Evolutionary conservation across 805 yeast species (phyloP), one percentile per base, ranked within the genome.

Genomic region (Lipomyces mesembrius): DNA sequence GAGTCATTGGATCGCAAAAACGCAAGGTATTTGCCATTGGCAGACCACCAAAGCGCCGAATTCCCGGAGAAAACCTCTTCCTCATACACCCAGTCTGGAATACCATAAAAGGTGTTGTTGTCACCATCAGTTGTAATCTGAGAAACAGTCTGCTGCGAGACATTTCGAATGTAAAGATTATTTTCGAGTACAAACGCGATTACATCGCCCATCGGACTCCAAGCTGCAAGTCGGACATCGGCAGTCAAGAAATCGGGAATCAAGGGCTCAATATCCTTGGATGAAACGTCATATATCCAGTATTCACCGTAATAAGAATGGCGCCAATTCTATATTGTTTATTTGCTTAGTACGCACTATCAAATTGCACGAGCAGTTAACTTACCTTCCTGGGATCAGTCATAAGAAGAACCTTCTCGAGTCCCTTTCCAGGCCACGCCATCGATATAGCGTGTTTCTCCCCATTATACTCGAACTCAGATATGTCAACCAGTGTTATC

Each of bases 51-150:
- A 59, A 91, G 71, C 0, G 93, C 91, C 27, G 83, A 78, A 72
- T 88, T 92, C 29, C 85, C 83, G 46, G 85, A 86, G 62, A 90
- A 83, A 0, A 92, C 95, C 77, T 92, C 97, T 72, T 92, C 97
- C 75, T 92, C 97, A 72, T 92, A 92, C 7, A 91, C 96, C 97
- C 97, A 92, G 75, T 92, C 97, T 0, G 97, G 96, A 68, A 88
- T 88, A 1, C 97, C 97, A 75, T 92, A 89, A 78, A 92, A 91
- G 7, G 91, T 81, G 1, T 81, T 83, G 20, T 66, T 60, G 43
- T 87, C 87, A 17, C 97, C 97, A 74, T 90, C 95, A 53, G 68
- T 67, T 0, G 97, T 90, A 14, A 90, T 78, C 69, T 86, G 88
- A 4, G 73, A 78, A 0, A 79, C 65, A 68, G 75, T 55, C 3